A percentile compares a stretch with the other conserved stretches of the same genome.
Evolutionary conservation across 176 grass and related monocot genomes (phyloP).

Genomic region (Hordeum marinum): DNA sequence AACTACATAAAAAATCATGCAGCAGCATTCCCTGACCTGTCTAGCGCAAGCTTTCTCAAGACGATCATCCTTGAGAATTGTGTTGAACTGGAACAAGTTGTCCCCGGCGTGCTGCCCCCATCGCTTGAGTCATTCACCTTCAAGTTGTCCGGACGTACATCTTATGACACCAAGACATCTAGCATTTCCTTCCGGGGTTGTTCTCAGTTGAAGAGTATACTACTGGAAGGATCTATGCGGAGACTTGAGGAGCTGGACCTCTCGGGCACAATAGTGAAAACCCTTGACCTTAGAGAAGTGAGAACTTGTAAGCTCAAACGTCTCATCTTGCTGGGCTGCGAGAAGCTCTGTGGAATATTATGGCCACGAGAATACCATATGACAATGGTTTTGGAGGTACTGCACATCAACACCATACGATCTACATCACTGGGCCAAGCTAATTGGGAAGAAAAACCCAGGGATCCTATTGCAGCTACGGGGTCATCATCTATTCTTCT

Average conservation of each 20-base stretch:
- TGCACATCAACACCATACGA: not conserved
- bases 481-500: not conserved
- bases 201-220: not conserved
- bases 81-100: rapidly evolving
- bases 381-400: not conserved
- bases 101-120: not conserved
- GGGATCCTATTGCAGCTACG: not conserved
- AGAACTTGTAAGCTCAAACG: not conserved
- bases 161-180: too few species aligned
- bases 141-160: too few species aligned
- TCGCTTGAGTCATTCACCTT: not conserved
- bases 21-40: not conserved
- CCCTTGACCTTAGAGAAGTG: not conserved
- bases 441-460: not conserved
- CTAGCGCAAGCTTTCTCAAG: not conserved
- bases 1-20: too few species aligned
- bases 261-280: not conserved
- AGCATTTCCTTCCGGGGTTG: not conserved
- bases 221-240: not conserved
- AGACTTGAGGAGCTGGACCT: not conserved
- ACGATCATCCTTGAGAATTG: rapidly evolving
- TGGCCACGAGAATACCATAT: rapidly evolving
- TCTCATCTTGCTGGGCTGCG: not conserved
- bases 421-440: not conserved
- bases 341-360: constrained; percentile 3